Evolutionary conservation across 306 rosid genomes (phyloP).

Genomic region (Psophocarpus tetragonolobus): DNA sequence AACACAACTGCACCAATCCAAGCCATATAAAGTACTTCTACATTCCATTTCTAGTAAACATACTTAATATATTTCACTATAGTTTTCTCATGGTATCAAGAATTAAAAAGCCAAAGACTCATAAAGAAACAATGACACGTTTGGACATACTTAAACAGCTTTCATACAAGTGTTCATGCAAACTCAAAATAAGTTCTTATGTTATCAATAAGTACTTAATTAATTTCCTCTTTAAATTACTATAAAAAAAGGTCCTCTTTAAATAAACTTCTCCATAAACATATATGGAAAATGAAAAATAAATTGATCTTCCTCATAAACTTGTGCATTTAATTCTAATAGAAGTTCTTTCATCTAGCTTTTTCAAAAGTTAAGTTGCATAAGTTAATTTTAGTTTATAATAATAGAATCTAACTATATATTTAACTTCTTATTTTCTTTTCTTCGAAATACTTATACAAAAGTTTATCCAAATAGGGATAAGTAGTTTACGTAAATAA

Average conservation of each 20-base stretch:
- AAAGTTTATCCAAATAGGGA: background rate
- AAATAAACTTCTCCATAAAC: background rate
- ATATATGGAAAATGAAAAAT: background rate
- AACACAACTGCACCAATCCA: constrained; percentile 32
- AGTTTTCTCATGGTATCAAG: background rate
- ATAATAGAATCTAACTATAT: too few relatives aligned
- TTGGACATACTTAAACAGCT: too few relatives aligned
- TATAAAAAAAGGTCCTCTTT: background rate
- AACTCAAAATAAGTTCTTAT: background rate
- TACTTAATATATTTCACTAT: background rate
- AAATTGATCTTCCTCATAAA: background rate
- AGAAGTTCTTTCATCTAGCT: background rate
- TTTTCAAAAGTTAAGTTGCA: background rate
- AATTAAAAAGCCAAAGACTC: constrained; percentile 7
- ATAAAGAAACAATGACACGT: background rate
- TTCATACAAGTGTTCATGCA: background rate
- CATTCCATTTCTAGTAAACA: background rate
- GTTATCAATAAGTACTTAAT: background rate
- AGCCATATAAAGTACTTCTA: constrained; percentile 5
- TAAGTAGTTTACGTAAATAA: background rate
- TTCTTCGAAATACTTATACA: background rate
- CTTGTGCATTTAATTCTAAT: background rate
- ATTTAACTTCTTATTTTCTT: background rate
- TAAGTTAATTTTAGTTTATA: background rate
- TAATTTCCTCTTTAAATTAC: background rate